Percentiles rank a stretch among this genome's conserved stretches.
These are phyloP conservation scores for Paecilomyces sp. DNA, from an alignment of 2,329 filamentous ascomycete genomes.

Conservation along the genomic window DNA sequence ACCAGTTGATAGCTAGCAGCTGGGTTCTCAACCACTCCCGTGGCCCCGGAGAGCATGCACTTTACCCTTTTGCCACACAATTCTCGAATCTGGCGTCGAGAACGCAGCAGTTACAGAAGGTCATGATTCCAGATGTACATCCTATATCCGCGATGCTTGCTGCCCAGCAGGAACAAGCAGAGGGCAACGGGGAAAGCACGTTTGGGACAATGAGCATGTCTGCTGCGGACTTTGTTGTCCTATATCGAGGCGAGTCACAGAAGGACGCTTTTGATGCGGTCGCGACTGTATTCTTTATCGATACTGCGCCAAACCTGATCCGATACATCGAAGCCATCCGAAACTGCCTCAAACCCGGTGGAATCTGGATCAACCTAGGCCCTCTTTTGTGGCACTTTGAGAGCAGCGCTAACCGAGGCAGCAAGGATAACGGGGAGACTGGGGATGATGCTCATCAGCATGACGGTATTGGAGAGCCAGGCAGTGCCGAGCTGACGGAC, in stretches of 20 bases:
- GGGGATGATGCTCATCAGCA: conserved; percentile 38
- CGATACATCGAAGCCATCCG: conserved; percentile 79
- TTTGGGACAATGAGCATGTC: conserved; percentile 81
- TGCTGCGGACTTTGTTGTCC: conserved; percentile 83
- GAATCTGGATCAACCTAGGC: conserved; percentile 82
- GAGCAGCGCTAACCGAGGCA: conserved; percentile 36
- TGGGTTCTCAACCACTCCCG: conserved; percentile 50
- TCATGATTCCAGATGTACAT: conserved; percentile 74
- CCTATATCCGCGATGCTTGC: conserved; percentile 51
- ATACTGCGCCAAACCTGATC: conserved; percentile 90
- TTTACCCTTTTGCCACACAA: conserved; percentile 79
- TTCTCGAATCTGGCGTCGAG: conserved; percentile 80
- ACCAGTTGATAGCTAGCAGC: conserved; percentile 81
- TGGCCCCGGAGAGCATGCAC: conserved; percentile 55
- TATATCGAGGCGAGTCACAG: conserved; percentile 64
- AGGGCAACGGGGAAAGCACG: conserved; percentile 18
- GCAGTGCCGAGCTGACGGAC: conserved; percentile 81
- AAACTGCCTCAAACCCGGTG: conserved; percentile 68
- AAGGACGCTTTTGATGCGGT: conserved; percentile 68
- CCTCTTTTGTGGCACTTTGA: conserved; percentile 96
- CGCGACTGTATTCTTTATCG: conserved; percentile 89
- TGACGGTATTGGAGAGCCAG: conserved; percentile 75
- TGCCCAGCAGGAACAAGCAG: conserved; percentile 11
- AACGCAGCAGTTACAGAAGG: conserved; percentile 64
- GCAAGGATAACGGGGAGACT: conserved; percentile 18